phyloP scores from a whole-genome alignment of 148 eudicot species.

The Rhododendron vialii region DNA sequence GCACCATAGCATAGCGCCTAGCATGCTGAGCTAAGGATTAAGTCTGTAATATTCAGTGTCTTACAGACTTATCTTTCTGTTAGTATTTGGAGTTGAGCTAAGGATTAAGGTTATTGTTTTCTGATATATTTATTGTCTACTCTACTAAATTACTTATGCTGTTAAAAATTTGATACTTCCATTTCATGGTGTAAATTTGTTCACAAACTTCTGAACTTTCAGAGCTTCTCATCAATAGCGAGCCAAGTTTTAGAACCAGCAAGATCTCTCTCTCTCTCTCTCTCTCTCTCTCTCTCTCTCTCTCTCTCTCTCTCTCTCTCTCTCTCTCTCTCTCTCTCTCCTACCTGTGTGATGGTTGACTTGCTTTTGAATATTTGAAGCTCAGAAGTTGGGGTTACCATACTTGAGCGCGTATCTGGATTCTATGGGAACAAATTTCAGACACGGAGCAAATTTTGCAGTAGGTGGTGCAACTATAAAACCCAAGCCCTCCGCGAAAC shows the following conservation, averaged over 20 bases:
- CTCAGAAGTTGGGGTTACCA: slow-evolving; percentile 33
- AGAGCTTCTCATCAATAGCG: background rate
- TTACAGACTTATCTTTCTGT: too few species aligned
- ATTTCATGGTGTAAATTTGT: background rate
- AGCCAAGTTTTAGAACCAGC: background rate
- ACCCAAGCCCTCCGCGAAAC: slow-evolving; percentile 15
- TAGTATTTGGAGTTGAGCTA: background rate
- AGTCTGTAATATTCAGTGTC: too few species aligned
- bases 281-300: background rate
- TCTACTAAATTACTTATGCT: background rate
- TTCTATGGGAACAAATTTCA: slow-evolving; percentile 32
- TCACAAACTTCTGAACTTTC: background rate
- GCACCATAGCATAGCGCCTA: too few species aligned
- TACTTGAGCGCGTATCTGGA: slow-evolving; percentile 37
- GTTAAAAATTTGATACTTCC: background rate
- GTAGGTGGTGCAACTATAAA: slow-evolving; percentile 30
- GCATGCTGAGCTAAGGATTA: too few species aligned
- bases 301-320: background rate
- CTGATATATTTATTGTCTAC: background rate
- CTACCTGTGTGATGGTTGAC: background rate
- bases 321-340: background rate
- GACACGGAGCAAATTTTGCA: slow-evolving; percentile 43
- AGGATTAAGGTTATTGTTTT: background rate
- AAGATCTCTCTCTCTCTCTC: background rate
- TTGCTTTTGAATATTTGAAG: slow-evolving; percentile 16